These are phyloP conservation scores for Ceratobasidium sp. DNA, from an alignment of 1,284 basidiomycete species.

Conservation along the genomic window DNA sequence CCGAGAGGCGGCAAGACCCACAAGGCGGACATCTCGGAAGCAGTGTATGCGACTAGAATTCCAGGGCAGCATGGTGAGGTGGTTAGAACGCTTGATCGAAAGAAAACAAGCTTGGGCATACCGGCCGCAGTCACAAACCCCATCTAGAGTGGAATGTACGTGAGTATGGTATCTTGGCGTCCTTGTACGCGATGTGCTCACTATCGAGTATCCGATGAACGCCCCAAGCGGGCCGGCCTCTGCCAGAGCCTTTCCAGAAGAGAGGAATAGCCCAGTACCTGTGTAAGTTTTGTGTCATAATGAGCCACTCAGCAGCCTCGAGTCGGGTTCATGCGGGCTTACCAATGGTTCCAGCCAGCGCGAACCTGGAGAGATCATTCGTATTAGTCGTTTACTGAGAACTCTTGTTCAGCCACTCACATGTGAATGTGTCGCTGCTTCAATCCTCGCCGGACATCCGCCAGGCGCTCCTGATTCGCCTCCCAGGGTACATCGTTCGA, in stretches of 20 bases:
- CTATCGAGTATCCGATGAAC: slow-evolving; percentile 44
- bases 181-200: slow-evolving; percentile 6
- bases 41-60: slow-evolving; percentile 35
- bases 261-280: slow-evolving; percentile 46
- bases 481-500: slow-evolving; percentile 41
- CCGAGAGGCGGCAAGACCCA: neutral
- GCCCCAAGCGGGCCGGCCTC: slow-evolving; percentile 46
- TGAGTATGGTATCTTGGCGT: slow-evolving; percentile 4
- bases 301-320: neutral
- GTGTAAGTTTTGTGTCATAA: neutral
- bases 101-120: slow-evolving; percentile 1
- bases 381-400: neutral
- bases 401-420: slow-evolving; percentile 8
- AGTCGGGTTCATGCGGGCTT: neutral
- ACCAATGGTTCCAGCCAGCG: slow-evolving; percentile 38
- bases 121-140: slow-evolving; percentile 37
- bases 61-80: slow-evolving; percentile 8
- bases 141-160: slow-evolving; percentile 5
- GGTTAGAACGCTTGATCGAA: neutral
- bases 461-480: slow-evolving; percentile 20
- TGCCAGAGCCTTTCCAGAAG: slow-evolving; percentile 45
- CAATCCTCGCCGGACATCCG: slow-evolving; percentile 34
- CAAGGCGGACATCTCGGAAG: slow-evolving; percentile 43
- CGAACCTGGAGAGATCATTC: slow-evolving; percentile 13
- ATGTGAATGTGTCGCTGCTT: slow-evolving; percentile 41